A percentile compares a stretch with the other conserved stretches of the same genome.
These are phyloP conservation scores for Wallemia hederae DNA, from an alignment of 1,284 basidiomycete genomes.

Conservation along the genomic window DNA sequence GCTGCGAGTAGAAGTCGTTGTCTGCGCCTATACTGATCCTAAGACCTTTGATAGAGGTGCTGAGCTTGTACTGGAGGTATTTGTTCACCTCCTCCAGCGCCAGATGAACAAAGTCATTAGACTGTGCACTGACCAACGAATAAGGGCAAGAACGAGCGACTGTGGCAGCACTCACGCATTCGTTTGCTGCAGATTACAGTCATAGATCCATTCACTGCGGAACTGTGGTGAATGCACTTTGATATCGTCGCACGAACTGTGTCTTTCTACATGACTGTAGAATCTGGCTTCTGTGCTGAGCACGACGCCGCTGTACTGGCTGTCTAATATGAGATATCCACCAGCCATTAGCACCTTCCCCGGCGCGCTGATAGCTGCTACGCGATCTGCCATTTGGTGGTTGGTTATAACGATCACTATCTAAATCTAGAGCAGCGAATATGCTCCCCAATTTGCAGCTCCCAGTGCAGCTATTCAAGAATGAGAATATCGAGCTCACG, in stretches of 20 bases:
- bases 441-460: not conserved
- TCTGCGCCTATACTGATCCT: constrained; percentile 62
- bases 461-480: not conserved
- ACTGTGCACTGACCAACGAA: constrained; percentile 3
- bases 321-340: constrained; percentile 77
- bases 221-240: constrained; percentile 78
- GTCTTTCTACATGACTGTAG: constrained; percentile 35
- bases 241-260: constrained; percentile 18
- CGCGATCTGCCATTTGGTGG: too few relatives aligned
- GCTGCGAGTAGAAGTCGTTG: constrained; percentile 95
- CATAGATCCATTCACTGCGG: constrained; percentile 44
- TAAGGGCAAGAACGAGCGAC: constrained; percentile 4
- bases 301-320: constrained; percentile 47
- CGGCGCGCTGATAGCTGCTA: constrained; percentile 39
- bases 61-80: constrained; percentile 30
- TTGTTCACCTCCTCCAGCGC: constrained; percentile 47
- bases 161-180: constrained; percentile 3
- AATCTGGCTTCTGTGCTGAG: constrained; percentile 78
- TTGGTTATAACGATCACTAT: too few relatives aligned
- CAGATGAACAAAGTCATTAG: constrained; percentile 78
- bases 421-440: too few relatives aligned
- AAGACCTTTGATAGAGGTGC: constrained; percentile 25
- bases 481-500: not conserved
- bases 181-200: constrained; percentile 14
- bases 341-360: constrained; percentile 88